phyloP scores from a whole-genome alignment of 441 rosid species.

The Erodium moschatum region DNA sequence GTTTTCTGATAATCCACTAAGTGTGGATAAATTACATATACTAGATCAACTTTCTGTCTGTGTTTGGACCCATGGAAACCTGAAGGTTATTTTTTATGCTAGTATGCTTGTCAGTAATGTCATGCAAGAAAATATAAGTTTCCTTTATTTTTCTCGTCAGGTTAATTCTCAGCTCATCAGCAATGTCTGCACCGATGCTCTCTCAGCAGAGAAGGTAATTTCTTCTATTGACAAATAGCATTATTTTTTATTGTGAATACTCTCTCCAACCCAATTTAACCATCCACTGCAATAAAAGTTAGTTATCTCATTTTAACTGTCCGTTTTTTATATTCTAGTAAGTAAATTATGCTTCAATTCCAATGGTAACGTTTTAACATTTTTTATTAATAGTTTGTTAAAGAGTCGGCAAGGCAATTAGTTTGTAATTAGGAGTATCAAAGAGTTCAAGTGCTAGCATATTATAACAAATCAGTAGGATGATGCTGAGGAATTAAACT shows the following conservation, averaged over 20 bases:
- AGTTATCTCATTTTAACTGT: neutral
- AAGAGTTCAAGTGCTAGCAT: neutral
- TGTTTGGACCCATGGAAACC: neutral
- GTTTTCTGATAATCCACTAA: neutral
- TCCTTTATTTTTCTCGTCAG: conserved; percentile 27
- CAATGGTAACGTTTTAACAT: neutral
- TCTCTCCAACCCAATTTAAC: neutral
- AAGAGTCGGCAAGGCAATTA: neutral
- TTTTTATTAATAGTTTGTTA: neutral
- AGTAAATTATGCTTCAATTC: neutral
- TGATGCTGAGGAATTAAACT: neutral
- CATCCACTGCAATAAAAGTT: neutral
- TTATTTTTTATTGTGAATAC: neutral
- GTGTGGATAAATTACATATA: neutral
- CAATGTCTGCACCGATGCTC: conserved; percentile 95
- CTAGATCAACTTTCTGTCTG: neutral
- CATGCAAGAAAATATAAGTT: neutral
- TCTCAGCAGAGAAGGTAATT: conserved; percentile 94
- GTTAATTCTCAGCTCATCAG: conserved; percentile 97
- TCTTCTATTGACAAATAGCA: neutral
- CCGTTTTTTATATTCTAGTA: neutral
- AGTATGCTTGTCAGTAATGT: neutral
- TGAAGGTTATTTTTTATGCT: neutral
- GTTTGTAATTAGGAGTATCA: neutral
- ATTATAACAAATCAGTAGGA: neutral